Percentiles rank a stretch among this genome's conserved stretches.
phyloP scores from a whole-genome alignment of 2,329 filamentous ascomycete species.

The Ascochyta clinopodiicola region DNA sequence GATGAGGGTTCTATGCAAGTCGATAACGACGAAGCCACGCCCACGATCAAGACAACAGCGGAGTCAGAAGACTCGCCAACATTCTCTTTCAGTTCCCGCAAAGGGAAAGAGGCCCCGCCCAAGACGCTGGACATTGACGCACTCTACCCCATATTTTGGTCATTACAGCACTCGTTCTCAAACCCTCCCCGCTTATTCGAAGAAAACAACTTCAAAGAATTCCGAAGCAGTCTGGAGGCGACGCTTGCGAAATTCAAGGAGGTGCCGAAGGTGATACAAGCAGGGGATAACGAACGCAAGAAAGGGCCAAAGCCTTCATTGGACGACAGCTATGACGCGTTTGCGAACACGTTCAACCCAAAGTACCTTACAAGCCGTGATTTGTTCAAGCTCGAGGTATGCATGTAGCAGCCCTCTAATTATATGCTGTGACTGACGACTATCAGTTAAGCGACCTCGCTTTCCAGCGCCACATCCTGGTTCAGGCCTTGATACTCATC shows the following conservation, averaged over 20 bases:
- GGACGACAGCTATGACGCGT: slow-evolving; percentile 66
- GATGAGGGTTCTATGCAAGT: slow-evolving; percentile 69
- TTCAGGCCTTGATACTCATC: slow-evolving; percentile 91
- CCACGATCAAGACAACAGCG: slow-evolving; percentile 33
- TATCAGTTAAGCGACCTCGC: slow-evolving; percentile 85
- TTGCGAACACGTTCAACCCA: slow-evolving; percentile 84
- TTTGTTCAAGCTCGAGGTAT: slow-evolving; percentile 90
- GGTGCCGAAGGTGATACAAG: slow-evolving; percentile 71
- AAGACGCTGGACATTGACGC: slow-evolving; percentile 67
- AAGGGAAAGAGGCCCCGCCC: slow-evolving; percentile 56
- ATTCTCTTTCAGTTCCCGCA: slow-evolving; percentile 43
- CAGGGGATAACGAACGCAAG: slow-evolving; percentile 71
- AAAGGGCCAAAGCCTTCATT: slow-evolving; percentile 65
- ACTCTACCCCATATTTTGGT: slow-evolving; percentile 94
- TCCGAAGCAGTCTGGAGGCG: slow-evolving; percentile 67
- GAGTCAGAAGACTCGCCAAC: slow-evolving; percentile 27
- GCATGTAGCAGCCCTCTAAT: slow-evolving; percentile 31
- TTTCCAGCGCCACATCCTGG: slow-evolving; percentile 91
- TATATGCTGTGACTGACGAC: slow-evolving; percentile 36
- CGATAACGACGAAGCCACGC: slow-evolving; percentile 55
- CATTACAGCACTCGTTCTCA: slow-evolving; percentile 88
- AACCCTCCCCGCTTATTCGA: slow-evolving; percentile 86
- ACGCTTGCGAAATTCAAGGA: slow-evolving; percentile 79
- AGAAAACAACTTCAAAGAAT: slow-evolving; percentile 67
- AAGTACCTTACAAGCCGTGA: slow-evolving; percentile 98